phyloP scores from a whole-genome alignment of 192 early-diverging fungal genomes.

The Mycoemilia scoparia region DNA sequence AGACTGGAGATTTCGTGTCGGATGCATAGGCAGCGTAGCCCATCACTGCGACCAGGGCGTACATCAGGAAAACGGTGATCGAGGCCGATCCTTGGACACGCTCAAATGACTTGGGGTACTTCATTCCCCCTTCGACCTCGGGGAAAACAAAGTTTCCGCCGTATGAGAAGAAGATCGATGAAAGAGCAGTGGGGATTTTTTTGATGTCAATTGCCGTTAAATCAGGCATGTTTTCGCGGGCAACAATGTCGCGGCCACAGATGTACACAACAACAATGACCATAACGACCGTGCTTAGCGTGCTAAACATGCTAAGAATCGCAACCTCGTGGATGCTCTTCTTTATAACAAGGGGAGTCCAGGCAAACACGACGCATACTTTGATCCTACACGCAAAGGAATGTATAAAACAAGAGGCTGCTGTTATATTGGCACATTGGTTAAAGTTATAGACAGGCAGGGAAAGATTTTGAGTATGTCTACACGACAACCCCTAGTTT shows the following conservation, averaged over 20 bases:
- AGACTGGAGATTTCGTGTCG: slow-evolving; percentile 41
- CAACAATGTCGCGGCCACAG: slow-evolving; percentile 12
- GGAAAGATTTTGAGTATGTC: too few relatives aligned
- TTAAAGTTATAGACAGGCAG: too few relatives aligned
- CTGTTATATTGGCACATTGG: too few relatives aligned
- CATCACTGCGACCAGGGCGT: slow-evolving; percentile 47
- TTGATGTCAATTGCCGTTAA: slow-evolving; percentile 13
- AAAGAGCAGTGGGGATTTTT: slow-evolving; percentile 52
- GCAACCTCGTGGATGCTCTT: slow-evolving; percentile 67
- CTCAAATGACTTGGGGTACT: slow-evolving; percentile 47
- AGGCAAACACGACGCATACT: slow-evolving; percentile 35
- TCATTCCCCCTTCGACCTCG: slow-evolving; percentile 66
- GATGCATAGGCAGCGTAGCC: slow-evolving; percentile 66
- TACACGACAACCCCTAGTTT: too few relatives aligned
- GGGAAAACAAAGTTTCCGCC: slow-evolving; percentile 74
- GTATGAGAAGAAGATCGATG: slow-evolving; percentile 66
- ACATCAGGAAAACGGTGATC: slow-evolving; percentile 46
- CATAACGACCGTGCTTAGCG: slow-evolving; percentile 47
- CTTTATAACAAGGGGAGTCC: slow-evolving; percentile 54
- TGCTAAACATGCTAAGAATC: slow-evolving; percentile 54
- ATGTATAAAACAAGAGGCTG: too few relatives aligned
- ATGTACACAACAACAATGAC: slow-evolving; percentile 46
- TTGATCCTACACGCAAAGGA: too few relatives aligned
- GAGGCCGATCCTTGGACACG: slow-evolving; percentile 45
- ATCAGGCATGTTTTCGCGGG: slow-evolving; percentile 7